Evolutionary conservation across 345 rosid species (phyloP).

Genomic region (Citrus inodora): DNA sequence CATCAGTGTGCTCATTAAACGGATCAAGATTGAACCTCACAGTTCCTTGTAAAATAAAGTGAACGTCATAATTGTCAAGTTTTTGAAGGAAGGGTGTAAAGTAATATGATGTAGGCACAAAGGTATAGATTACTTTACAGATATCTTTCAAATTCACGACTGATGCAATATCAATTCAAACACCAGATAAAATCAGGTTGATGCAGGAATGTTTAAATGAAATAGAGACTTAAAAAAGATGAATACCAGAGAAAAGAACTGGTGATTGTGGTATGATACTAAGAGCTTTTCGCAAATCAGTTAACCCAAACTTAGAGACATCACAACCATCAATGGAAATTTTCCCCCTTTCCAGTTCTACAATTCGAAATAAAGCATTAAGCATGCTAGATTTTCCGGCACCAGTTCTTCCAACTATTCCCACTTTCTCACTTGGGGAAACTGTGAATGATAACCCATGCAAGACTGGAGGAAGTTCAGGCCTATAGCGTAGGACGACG

Average conservation of each 20-base stretch:
- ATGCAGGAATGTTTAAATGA: neutral
- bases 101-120: neutral
- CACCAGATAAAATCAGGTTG: neutral
- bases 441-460: slow-evolving; percentile 66
- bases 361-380: slow-evolving; percentile 86
- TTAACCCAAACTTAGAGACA: slow-evolving; percentile 61
- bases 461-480: slow-evolving; percentile 89
- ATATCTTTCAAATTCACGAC: neutral
- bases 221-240: neutral
- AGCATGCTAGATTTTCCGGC: slow-evolving; percentile 96
- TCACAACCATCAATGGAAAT: slow-evolving; percentile 68
- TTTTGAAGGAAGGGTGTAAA: neutral
- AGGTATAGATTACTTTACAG: neutral
- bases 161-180: neutral
- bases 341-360: slow-evolving; percentile 79
- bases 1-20: slow-evolving; percentile 76
- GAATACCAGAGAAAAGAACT: slow-evolving; percentile 85
- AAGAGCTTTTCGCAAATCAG: slow-evolving; percentile 73
- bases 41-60: slow-evolving; percentile 46
- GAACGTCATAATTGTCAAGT: slow-evolving; percentile 10
- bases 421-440: slow-evolving; percentile 75
- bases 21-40: slow-evolving; percentile 94
- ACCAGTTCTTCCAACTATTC: slow-evolving; percentile 98
- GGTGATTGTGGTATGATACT: slow-evolving; percentile 94
- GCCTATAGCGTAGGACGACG: slow-evolving; percentile 76